phyloP scores from a whole-genome alignment of 768 basidiomycete genomes.

The Lentinula raphanica region DNA sequence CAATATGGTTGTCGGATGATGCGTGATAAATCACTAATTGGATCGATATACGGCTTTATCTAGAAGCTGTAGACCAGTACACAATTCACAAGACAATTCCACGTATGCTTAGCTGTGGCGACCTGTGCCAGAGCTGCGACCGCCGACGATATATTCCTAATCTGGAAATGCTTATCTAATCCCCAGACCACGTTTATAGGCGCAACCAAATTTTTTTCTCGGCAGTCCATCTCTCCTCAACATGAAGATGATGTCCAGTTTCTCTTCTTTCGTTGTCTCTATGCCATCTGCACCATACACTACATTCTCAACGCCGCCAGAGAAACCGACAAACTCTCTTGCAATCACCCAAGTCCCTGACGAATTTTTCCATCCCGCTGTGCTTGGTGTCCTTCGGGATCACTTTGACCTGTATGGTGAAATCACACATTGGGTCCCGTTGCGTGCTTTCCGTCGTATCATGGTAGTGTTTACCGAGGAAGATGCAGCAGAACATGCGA shows the following conservation, averaged over 20 bases:
- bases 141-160: background rate
- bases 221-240: background rate
- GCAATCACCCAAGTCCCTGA: conserved; percentile 74
- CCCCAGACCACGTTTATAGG: background rate
- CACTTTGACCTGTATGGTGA: conserved; percentile 77
- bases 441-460: conserved; percentile 76
- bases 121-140: too few relatives aligned
- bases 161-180: background rate
- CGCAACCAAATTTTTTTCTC: background rate
- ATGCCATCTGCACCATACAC: conserved; percentile 1
- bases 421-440: conserved; percentile 88
- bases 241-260: background rate
- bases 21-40: too few relatives aligned
- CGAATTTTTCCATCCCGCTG: conserved; percentile 68
- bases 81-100: too few relatives aligned
- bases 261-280: conserved; percentile 4
- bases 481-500: conserved; percentile 63
- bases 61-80: too few relatives aligned
- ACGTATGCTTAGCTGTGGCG: too few relatives aligned
- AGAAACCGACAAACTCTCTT: conserved; percentile 72
- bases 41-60: too few relatives aligned
- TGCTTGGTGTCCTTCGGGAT: conserved; percentile 57
- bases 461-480: conserved; percentile 72
- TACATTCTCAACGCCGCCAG: background rate
- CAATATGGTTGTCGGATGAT: too few relatives aligned